Evolutionary conservation across 169 alveolate species (phyloP), one percentile per base, ranked within the genome.

Genomic region (Cryptosporidium viatorum): DNA sequence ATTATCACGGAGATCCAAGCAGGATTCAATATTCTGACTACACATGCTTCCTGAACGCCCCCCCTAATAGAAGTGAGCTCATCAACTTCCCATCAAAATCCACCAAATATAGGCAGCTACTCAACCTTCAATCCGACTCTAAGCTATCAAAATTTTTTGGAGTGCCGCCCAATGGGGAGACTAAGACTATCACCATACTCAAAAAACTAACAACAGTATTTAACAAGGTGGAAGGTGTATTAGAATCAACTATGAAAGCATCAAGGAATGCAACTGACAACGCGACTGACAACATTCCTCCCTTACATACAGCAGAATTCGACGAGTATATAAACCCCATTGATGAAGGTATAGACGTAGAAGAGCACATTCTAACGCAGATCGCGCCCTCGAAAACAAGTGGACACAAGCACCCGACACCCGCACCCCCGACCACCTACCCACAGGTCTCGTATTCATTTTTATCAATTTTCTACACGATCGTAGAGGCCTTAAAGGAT

Each of bases 21-120:
- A 62, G 16, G 14, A 39, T 12, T 35, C 89, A 80, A n/a, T 50
- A 80, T 67, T 62, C 89, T 14, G 89, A 80, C 10, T 80, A 62
- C 39, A 80, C 89, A 8, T 80, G 89, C 23, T 80, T 80, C 37
- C 62, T 80, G 18, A 80, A 80, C 39, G 89, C 89, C 35, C 89
- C 89, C 9, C 65, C 89, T 12, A 59, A 59, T 14, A 10, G 1
- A 5, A 33, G n/a, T 3, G 75, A 39, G 12, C 5, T 6, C 14
- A 3, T n/a, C 8, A 48, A 18, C 23, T 62, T 43, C 26, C 74
- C 71, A 31, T 60, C 89, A 37, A 80, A 80, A 7, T 80, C 89
- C 3, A 65, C 55, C 21, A 80, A 62, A 62, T 62, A 39, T 14
- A 80, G 62, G 39, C 80, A 80, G 18, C 65, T n/a, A 16, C 50